A percentile compares a stretch with the other conserved stretches of the same genome.
phyloP scores from a whole-genome alignment of 2,329 filamentous ascomycete genomes.

The Ceratocystis papillata region DNA sequence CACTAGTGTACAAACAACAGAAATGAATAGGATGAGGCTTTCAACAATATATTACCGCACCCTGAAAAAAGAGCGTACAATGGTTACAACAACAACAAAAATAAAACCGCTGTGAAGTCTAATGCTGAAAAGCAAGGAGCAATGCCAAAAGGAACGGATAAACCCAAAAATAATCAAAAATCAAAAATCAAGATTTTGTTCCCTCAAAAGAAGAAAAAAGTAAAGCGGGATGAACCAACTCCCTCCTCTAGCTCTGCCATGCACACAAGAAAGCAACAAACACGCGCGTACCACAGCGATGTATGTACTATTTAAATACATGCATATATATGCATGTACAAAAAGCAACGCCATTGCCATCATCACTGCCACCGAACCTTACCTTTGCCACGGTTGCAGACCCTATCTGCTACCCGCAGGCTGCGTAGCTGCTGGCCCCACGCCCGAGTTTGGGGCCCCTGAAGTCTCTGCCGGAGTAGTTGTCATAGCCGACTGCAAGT shows the following conservation, averaged over 20 bases:
- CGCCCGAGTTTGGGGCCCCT: constrained; percentile 25
- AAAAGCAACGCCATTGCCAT: not conserved
- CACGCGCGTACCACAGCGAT: not conserved
- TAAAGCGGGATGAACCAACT: too few relatives aligned
- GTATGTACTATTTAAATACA: not conserved
- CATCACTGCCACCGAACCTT: not conserved
- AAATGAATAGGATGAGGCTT: not conserved
- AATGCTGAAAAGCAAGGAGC: constrained; percentile 2
- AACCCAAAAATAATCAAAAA: not conserved
- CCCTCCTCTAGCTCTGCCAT: too few relatives aligned
- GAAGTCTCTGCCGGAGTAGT: not conserved
- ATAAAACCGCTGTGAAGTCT: not conserved
- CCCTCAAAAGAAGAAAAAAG: not conserved
- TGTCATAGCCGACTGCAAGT: constrained; percentile 49
- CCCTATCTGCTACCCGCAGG: constrained; percentile 11
- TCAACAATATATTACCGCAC: not conserved
- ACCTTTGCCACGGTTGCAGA: not conserved
- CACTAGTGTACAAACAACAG: not conserved
- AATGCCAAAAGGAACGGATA: not conserved
- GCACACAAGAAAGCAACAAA: not conserved
- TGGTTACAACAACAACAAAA: constrained; percentile 1
- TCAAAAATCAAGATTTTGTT: not conserved
- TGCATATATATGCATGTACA: not conserved
- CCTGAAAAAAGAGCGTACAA: not conserved
- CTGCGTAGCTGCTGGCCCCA: not conserved